Base-by-base conservation (phyloP, 805 yeast species). In the Wickerhamiella occidentalis region DNA sequence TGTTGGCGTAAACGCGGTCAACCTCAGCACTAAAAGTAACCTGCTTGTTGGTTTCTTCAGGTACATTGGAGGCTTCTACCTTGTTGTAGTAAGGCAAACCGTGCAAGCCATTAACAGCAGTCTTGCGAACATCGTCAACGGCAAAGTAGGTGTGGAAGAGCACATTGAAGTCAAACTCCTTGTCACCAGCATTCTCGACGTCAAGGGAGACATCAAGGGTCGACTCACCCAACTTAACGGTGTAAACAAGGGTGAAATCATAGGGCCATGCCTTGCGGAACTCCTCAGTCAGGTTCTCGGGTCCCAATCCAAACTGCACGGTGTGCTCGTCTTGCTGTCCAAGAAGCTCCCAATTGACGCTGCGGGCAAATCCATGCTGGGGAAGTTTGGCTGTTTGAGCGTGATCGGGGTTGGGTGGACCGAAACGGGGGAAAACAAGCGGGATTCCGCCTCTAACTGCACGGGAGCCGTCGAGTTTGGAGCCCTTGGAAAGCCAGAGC, bases 401-500 rank as follows among this genome's bases (percentile, higher is more conserved):
- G 44, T 58, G 62, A 17, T 51, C 47, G 19, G 57, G 58, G 12
- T n/a, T 44, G 3, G 61, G 40, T 56, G 78, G 87, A 52, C 98
- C 97, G 58, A 69, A 69, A 8, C 70, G 85, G 2, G 98, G 98
- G 74, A 92, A 92, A 7, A 90, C 97, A 21, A 92, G 70, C 11
- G 98, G 98, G 48, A 92, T 85, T 47, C 98, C 98, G 55, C 98
- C 98, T 64, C 98, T 77, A 17, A 92, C 96, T 1, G 98, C 94
- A 61, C 82, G 84, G 41, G 90, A 68, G 9, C 97, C 97, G 61
- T 92, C 97, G 53, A 90, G 68, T 58, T 79, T 78, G 43, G 97
- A 95, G 35, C 59, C 55, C 52, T 60, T 62, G 52, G 68, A 60
- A 15, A 69, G 68, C 94, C 95, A 92, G 51, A 92, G 72, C 67